Percentiles rank a stretch among this genome's conserved stretches.
Conservation (phyloP, 1,284 basidiomycete genomes). For the Jaminaea rosea region DNA sequence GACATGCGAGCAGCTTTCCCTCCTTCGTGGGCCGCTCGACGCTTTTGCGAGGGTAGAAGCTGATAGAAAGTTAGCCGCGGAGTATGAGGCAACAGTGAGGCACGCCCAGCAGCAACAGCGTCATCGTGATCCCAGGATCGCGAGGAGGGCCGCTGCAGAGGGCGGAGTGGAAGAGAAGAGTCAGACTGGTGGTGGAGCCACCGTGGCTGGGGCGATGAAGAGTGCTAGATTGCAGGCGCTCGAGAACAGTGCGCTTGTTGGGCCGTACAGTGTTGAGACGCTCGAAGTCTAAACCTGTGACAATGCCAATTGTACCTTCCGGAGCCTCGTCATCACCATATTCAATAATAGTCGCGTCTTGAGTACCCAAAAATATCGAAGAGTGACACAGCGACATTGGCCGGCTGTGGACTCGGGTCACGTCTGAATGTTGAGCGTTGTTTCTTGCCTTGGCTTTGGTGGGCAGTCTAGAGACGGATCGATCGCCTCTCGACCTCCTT, state of each 20-base stretch:
- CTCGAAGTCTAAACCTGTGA: slow-evolving; percentile 13
- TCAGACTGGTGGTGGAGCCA: slow-evolving; percentile 26
- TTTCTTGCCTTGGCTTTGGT: neutral
- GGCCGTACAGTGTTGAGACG: slow-evolving; percentile 22
- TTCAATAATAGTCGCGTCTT: too few relatives aligned
- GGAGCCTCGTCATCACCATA: neutral
- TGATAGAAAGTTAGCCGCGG: slow-evolving; percentile 6
- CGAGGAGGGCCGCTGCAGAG: neutral
- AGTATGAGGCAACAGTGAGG: neutral
- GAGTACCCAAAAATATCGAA: too few relatives aligned
- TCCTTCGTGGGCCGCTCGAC: slow-evolving; percentile 21
- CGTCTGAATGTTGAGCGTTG: neutral
- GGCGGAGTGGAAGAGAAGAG: slow-evolving; percentile 10
- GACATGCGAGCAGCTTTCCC: slow-evolving; percentile 10
- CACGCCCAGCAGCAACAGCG: slow-evolving; percentile 1
- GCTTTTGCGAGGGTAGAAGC: slow-evolving; percentile 24
- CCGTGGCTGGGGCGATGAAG: slow-evolving; percentile 16
- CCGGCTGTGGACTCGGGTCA: neutral
- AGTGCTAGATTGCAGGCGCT: slow-evolving; percentile 14
- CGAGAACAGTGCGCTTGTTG: slow-evolving; percentile 27
- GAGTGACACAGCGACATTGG: neutral
- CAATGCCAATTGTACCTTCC: neutral
- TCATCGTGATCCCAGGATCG: neutral
- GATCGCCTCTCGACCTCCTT: neutral
- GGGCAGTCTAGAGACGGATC: too few relatives aligned